Percentiles rank a stretch among this genome's conserved stretches.
Evolutionary conservation across 148 eudicot genomes (phyloP).

Genomic region (Silene conica): DNA sequence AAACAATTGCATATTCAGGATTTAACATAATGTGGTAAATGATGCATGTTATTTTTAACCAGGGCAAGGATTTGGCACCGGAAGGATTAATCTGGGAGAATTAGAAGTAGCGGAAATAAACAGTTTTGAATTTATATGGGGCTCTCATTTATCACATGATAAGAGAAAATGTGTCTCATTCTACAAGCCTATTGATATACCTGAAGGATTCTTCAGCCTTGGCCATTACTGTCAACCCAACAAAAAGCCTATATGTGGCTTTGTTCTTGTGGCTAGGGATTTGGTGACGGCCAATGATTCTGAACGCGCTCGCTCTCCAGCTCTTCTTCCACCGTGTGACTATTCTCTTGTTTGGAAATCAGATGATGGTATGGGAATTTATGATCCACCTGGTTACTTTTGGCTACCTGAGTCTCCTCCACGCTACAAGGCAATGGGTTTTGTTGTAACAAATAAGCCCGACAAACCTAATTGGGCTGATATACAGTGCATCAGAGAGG

Average conservation of each 20-base stretch:
- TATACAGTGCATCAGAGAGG: slow-evolving; percentile 70
- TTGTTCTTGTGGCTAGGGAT: slow-evolving; percentile 61
- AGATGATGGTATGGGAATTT: slow-evolving; percentile 46
- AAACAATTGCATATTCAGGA: neutral
- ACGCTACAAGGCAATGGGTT: slow-evolving; percentile 78
- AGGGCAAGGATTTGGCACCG: slow-evolving; percentile 73
- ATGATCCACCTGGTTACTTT: slow-evolving; percentile 52
- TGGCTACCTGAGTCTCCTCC: slow-evolving; percentile 85
- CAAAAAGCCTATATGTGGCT: slow-evolving; percentile 46
- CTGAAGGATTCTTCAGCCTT: slow-evolving; percentile 61
- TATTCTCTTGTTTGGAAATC: slow-evolving; percentile 74
- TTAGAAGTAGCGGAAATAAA: slow-evolving; percentile 63
- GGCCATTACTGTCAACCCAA: slow-evolving; percentile 78
- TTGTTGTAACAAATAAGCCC: slow-evolving; percentile 53
- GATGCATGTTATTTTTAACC: slow-evolving; percentile 14
- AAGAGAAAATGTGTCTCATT: slow-evolving; percentile 51
- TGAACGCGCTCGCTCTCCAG: slow-evolving; percentile 30
- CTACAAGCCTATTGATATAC: slow-evolving; percentile 60
- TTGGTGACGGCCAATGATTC: slow-evolving; percentile 5
- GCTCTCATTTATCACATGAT: slow-evolving; percentile 42
- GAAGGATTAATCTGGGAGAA: slow-evolving; percentile 64
- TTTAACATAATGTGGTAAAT: neutral
- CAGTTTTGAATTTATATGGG: slow-evolving; percentile 64
- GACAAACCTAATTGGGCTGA: slow-evolving; percentile 51
- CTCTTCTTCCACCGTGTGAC: slow-evolving; percentile 60